A percentile compares a stretch with the other conserved stretches of the same genome.
Evolutionary conservation across 2,329 filamentous ascomycete species (phyloP).

Genomic region (Exophiala spinifera): DNA sequence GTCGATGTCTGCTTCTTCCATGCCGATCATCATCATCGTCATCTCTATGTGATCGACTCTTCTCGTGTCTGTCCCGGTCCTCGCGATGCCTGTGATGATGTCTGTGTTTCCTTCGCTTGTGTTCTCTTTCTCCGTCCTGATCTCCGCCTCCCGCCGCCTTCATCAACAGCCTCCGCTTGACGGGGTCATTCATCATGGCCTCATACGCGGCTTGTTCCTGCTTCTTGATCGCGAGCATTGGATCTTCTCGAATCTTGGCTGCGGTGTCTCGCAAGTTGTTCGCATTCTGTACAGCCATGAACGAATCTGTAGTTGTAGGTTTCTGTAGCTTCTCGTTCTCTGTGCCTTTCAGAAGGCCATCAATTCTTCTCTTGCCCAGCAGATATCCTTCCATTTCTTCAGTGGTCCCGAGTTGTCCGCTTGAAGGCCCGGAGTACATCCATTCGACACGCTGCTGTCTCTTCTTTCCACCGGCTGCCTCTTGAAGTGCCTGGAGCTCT

Average conservation of each 20-base stretch:
- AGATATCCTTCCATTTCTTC: conserved; percentile 95
- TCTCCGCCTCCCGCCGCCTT: conserved; percentile 44
- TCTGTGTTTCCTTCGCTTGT: conserved; percentile 49
- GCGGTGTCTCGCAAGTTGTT: conserved; percentile 77
- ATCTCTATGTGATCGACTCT: conserved; percentile 26
- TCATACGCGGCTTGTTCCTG: conserved; percentile 82
- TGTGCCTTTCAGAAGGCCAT: conserved; percentile 77
- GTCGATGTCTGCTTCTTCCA: conserved; percentile 31
- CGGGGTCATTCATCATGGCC: conserved; percentile 45
- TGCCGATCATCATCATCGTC: conserved; percentile 25
- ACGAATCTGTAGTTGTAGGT: conserved; percentile 60
- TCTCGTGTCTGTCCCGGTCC: conserved; percentile 13
- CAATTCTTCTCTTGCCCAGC: conserved; percentile 86
- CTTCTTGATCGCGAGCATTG: conserved; percentile 86
- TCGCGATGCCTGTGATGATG: conserved; percentile 30
- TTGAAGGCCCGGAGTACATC: conserved; percentile 91
- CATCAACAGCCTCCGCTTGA: conserved; percentile 51
- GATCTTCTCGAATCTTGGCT: conserved; percentile 84
- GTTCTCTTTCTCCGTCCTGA: conserved; percentile 33
- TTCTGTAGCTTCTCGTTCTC: conserved; percentile 81
- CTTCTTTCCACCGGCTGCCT: conserved; percentile 79
- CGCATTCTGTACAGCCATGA: conserved; percentile 63
- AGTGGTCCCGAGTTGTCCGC: conserved; percentile 67
- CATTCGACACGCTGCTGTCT: conserved; percentile 84
- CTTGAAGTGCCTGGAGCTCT: conserved; percentile 84